Conservation (phyloP, 148 eudicot genomes). For the Camellia sinensis region DNA sequence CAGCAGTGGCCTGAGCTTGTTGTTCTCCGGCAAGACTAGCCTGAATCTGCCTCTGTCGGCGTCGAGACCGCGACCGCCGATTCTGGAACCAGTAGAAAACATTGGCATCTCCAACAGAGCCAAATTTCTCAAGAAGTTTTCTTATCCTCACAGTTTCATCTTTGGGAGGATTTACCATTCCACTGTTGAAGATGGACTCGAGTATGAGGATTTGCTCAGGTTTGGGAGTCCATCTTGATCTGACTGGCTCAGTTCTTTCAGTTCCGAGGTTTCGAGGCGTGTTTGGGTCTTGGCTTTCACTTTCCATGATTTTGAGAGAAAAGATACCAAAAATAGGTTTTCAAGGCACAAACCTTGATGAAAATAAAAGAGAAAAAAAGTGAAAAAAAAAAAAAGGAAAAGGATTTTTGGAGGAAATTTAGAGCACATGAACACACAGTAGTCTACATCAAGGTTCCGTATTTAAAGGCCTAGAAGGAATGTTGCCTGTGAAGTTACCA, state of each 20-base stretch:
- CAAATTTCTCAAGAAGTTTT: constrained; percentile 66
- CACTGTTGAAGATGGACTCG: constrained; percentile 85
- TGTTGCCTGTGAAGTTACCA: neutral
- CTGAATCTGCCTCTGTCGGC: constrained; percentile 75
- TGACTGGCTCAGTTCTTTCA: constrained; percentile 52
- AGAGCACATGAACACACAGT: constrained; percentile 9
- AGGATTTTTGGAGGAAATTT: constrained; percentile 8
- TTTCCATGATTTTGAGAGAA: constrained; percentile 12
- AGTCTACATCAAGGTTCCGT: constrained; percentile 12
- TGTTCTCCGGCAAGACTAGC: constrained; percentile 31
- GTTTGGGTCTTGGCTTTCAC: neutral
- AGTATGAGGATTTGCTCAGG: constrained; percentile 86
- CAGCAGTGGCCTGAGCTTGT: neutral
- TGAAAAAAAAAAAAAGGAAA: neutral
- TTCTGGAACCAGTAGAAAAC: constrained; percentile 97
- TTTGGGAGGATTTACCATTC: constrained; percentile 89
- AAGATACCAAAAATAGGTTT: neutral
- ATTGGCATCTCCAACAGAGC: constrained; percentile 86
- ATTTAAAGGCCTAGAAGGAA: constrained; percentile 4
- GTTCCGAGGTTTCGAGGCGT: constrained; percentile 15
- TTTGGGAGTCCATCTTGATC: constrained; percentile 89
- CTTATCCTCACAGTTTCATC: constrained; percentile 81
- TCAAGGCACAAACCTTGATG: constrained; percentile 13
- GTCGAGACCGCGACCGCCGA: constrained; percentile 76
- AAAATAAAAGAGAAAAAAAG: neutral